Evolutionary conservation across 495 filamentous ascomycete species (phyloP), one percentile per base, ranked within the genome.

Genomic region (Penicillium salamii): DNA sequence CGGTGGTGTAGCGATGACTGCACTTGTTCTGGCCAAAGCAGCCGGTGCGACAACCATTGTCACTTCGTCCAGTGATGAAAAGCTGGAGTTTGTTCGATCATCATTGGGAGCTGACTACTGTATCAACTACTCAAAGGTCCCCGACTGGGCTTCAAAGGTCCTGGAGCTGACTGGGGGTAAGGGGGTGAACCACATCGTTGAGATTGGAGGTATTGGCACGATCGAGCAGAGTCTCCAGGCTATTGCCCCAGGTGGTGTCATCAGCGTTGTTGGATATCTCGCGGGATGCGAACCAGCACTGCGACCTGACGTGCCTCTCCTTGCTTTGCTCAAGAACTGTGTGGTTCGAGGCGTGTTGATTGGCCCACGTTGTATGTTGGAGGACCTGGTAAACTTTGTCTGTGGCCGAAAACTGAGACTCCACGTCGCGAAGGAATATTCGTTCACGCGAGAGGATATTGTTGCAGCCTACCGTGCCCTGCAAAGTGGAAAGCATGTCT

Each of bases 1-100:
- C 3, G 70, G 70, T 1, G 70, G 68, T 7, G 62, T 68, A 11
- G 55, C 59, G 3, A 58, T 61, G 21, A 59, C 57, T 19, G 66
- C 49, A 3, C 48, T 67, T 7, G 53, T 61, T 21, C 47, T 66
- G 14, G 66, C 66, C 5, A 48, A 59, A 14, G 58, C 58, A 0
- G 45, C 59, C 8, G 65, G 67, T 11, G 60, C 59, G 0, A 61
- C 40, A 5, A 62, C 62, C 2, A 65, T 70, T 19, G 55, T 60
- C 28, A 70, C 67, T 0, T 57, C 65, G 0, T 64, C 62, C 0
- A 61, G 53, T 18, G 61, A 66, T 31, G 56, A 58, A 26, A 68
- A 70, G 35, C 31, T 62, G 7, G 26, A 57, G 14, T 13, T 32
- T 12, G 48, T 56, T n/a, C 60, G 58, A 23, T 28, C 26, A 15